Base-by-base conservation (phyloP, 768 basidiomycete species). In the Rhodotorula diobovata region DNA sequence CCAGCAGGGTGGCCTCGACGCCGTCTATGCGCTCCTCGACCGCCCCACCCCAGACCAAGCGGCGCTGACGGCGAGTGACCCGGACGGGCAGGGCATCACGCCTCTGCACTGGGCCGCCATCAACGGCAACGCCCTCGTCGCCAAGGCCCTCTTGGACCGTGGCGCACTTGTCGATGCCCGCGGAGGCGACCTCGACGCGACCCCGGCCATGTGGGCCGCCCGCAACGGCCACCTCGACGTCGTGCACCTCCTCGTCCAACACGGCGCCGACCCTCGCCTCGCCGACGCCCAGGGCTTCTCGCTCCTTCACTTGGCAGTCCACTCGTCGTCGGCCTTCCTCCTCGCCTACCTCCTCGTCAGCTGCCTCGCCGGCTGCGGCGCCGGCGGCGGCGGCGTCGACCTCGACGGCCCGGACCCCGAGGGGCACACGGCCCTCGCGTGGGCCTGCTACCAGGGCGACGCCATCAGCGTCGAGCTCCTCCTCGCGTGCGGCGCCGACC, bases 401-500 rank as follows among this genome's bases (percentile, higher is more conserved):
- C 89, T 97, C 68, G 96, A 99, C 79, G 89, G 89, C 58, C 85
- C 88, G 51, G 96, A 99, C 80, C 84, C 88, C 2, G 90, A 91
- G 77, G 96, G 96, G 0, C 96, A 98, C 79, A 96, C 95, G 0
- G 85, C 91, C 0, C 84, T 98, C 61, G 96, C 97, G 91, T 99
- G 96, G 96, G 96, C 96, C 11, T 91, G 93, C 16, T 99, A 98
- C 81, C 96, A 99, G 80, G 96, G 96, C 57, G 96, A 99, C 78
- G 93, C 93, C 4, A 85, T 98, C 45, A 92, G 90, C 6, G 93
- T 98, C 11, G 93, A 97, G 73, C 81, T 98, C 57, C 81, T 99
- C 53, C 84, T 99, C 62, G 86, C 88, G 66, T 91, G 94, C 75
- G 91, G 91, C 6, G 93, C 96, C 4, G 90, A 87, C 68, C 84